Base-by-base conservation (phyloP, 176 grass and related monocot species). In the Phyllostachys edulis region DNA sequence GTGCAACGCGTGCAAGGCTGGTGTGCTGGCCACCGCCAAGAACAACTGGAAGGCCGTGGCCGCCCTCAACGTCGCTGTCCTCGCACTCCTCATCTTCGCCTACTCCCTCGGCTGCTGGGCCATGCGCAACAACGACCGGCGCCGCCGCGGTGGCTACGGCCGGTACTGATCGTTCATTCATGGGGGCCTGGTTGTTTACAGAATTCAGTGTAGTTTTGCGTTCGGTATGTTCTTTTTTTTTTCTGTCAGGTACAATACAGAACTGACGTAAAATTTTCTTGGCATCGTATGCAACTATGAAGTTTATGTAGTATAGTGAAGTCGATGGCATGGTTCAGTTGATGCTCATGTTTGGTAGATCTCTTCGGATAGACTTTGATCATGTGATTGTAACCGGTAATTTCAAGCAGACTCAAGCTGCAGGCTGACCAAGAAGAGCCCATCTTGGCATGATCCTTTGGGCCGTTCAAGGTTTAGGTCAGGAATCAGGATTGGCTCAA, bases 31-130 rank as follows among this genome's bases (percentile, higher is more conserved):
- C 39, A 93, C 87, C 47, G 67, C 90, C 37, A 88, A 83, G 85
- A 76, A 47, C 34, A 91, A 88, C 83, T 97, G 91, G 94, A 91
- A 75, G 82, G 57, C 29, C 71, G 54, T 96, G 27, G 83, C 69
- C 46, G 77, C 60, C 45, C 73, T 91, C 81, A 93, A 96, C 70
- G 6, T 81, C 60, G 91, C 65, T 55, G 62, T 91, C 26, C 61
- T 97, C 36, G 24, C 73, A 9, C 50, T 97, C 78, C 75, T 93
- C 69, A 23, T 69, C 65, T 26, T 97, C 56, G 84, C 87, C 85
- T 97, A 93, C 81, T 81, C 84, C 13, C 62, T 97, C 65, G 87
- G 89, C 38, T 97, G 91, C 69, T 93, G 91, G 18, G 87, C 94
- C 45, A 78, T 93, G 37, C 91, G 78, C 56, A 91, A 88, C 73